Percentiles rank a stretch among this genome's conserved stretches.
Evolutionary conservation across 2,329 filamentous ascomycete genomes (phyloP).

Genomic region (Colletotrichum eremochloae): DNA sequence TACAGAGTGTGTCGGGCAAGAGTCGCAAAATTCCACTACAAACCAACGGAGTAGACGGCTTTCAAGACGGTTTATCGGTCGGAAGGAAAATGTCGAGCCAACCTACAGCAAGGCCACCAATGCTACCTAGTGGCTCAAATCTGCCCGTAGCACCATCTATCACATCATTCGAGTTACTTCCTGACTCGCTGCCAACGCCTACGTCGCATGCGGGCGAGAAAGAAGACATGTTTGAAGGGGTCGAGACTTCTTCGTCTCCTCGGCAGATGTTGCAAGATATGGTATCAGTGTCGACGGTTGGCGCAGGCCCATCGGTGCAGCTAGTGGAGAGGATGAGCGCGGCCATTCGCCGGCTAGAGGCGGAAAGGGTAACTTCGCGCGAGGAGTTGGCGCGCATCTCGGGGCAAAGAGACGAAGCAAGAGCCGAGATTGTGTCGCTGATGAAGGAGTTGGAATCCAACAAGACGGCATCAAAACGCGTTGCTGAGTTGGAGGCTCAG

Average conservation of each 20-base stretch:
- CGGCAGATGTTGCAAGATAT: constrained; percentile 84
- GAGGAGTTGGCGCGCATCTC: constrained; percentile 87
- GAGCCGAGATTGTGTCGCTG: constrained; percentile 89
- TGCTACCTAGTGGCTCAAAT: constrained; percentile 55
- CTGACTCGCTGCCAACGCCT: constrained; percentile 56
- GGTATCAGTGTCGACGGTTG: constrained; percentile 89
- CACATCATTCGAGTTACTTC: constrained; percentile 59
- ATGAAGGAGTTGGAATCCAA: constrained; percentile 89
- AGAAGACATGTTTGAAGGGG: constrained; percentile 65
- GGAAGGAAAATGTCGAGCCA: constrained; percentile 66
- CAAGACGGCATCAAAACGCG: constrained; percentile 69
- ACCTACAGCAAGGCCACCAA: constrained; percentile 57
- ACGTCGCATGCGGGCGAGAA: constrained; percentile 60
- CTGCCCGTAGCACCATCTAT: constrained; percentile 57
- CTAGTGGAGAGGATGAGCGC: constrained; percentile 97
- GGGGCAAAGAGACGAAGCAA: constrained; percentile 89
- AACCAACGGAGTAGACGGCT: constrained; percentile 61
- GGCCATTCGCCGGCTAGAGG: constrained; percentile 89
- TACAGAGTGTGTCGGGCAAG: constrained; percentile 47
- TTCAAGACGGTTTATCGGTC: constrained; percentile 55
- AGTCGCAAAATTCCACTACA: constrained; percentile 63
- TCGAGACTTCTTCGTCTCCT: constrained; percentile 70
- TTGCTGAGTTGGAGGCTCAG: constrained; percentile 76
- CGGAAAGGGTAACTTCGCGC: constrained; percentile 88
- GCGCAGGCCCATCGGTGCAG: constrained; percentile 92